Percentiles rank a stretch among this genome's conserved stretches.
Conservation (phyloP, 1,139 yeast genomes). For the Nakaseomyces kungkrabaensis region DNA sequence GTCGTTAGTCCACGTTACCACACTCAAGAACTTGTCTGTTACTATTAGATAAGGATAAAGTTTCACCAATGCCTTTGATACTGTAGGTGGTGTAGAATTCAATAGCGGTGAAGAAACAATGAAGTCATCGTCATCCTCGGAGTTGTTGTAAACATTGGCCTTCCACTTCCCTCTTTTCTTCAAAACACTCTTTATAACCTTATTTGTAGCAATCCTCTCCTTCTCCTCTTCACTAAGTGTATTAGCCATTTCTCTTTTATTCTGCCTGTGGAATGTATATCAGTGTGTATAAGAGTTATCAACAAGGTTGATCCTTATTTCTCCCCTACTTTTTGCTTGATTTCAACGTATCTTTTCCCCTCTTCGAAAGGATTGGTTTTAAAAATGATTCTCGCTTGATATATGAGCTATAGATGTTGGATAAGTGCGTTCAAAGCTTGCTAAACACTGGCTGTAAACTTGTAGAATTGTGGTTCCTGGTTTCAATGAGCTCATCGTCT, state of each 20-base stretch:
- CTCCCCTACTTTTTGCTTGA: too few species aligned
- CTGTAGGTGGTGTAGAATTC: slow-evolving; percentile 83
- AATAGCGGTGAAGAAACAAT: slow-evolving; percentile 49
- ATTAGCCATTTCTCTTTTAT: slow-evolving; percentile 9
- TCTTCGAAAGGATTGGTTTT: too few species aligned
- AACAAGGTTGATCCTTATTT: too few species aligned
- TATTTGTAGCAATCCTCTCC: slow-evolving; percentile 10
- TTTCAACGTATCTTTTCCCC: too few species aligned
- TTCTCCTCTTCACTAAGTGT: slow-evolving; percentile 4
- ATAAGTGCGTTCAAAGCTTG: too few species aligned
- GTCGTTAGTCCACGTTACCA: slow-evolving; percentile 86
- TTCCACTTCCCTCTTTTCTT: slow-evolving; percentile 10
- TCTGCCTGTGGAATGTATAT: not conserved
- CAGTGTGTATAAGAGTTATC: too few species aligned
- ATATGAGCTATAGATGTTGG: too few species aligned
- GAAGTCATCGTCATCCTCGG: slow-evolving; percentile 12
- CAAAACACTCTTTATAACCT: slow-evolving; percentile 23
- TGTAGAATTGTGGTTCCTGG: too few species aligned
- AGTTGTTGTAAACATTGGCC: slow-evolving; percentile 2
- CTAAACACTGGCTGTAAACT: too few species aligned
- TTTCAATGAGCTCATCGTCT: too few species aligned
- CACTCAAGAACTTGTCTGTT: slow-evolving; percentile 57
- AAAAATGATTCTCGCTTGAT: too few species aligned
- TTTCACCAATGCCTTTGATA: slow-evolving; percentile 69
- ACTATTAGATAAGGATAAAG: slow-evolving; percentile 79